Base-by-base conservation (phyloP, 441 rosid genomes). In the Populus trichocarpa region DNA sequence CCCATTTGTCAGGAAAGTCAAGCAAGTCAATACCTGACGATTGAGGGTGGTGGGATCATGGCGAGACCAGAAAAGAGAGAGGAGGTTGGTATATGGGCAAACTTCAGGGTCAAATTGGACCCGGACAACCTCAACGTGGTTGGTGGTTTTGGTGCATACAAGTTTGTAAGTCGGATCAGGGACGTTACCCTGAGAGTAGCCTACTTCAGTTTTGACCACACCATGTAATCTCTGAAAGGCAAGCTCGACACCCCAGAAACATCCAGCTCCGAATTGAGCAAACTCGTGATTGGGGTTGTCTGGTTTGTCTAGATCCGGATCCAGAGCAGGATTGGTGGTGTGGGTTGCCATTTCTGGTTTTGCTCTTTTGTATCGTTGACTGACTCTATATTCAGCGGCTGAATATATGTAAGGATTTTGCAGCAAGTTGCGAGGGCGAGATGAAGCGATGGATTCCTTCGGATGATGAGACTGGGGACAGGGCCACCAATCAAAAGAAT, bases 171-270 rank as follows among this genome's bases (percentile, higher is more conserved):
- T 82, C 6, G 97, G 99, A 69, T 88, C 88, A 14, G 88, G 84
- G 74, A 72, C 53, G 72, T 67, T 75, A 25, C 99, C 99, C 79
- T 91, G 98, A 1, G 81, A 65, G 74, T 90, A 95, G 18, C 95
- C 97, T 61, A 88, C 97, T 78, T 93, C 98, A n/a, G 96, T 91
- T 77, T 85, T 90, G 75, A 89, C 79, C 42, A 93, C 91, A 2
- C 96, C 97, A 0, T 84, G 82, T 7, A 88, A 83, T 14, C 98
- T 89, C 88, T 95, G 98, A 73, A 91, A 90, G n/a, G 90, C 93
- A 38, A 95, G 85, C 84, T 93, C 99, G 6, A 91, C 91, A 0
- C 97, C 94, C 97, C 96, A 93, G 88, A 95, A 93, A 70, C 98
- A 95, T 0, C 99, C 97, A 0, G 97, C 98, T 5, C 94, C 97